Evolutionary conservation across 2,329 filamentous ascomycete species (phyloP), one percentile per base, ranked within the genome.

Genomic region (Exophiala lecanii-corni): DNA sequence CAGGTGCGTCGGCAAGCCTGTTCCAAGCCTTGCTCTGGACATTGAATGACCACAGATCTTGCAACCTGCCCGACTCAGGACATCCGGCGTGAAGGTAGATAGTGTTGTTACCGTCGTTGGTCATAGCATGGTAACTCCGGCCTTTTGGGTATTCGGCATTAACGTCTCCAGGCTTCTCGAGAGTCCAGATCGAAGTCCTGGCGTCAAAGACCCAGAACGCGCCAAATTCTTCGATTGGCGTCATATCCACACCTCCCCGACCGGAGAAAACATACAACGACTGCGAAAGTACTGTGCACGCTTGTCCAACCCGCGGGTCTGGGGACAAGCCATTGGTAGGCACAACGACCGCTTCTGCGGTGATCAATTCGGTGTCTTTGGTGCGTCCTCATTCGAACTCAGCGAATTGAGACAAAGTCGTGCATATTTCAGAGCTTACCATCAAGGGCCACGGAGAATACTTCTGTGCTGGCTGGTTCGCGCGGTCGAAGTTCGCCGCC

Each of bases 251-350:
- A 0, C 84, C 84, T 23, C 83, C 82, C 33, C 86, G 80, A 7
- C 89, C 88, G 36, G 86, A 88, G 63, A 89, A 94, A 31, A 94
- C 52, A 64, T 91, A 91, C 56, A 94, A 80, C 16, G 79, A 80
- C 33, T 75, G 74, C 45, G 81, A 74, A 45, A 92, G 76, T 1
- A 79, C 74, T 9, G 82, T 76, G 0, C 82, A 78, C 23, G 86
- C 82, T 53, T 87, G 78, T 15, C 88, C 88, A 2, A 89, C 78
- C 15, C 88, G 78, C 2, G 86, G 73, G 1, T 71, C 64, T 1
- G 87, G 86, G 1, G 49, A 84, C 71, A 7, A 56, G n/a, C n/a
- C n/a, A n/a, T n/a, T n/a, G n/a, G n/a, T n/a, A n/a, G n/a, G n/a
- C n/a, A n/a, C n/a, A n/a, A n/a, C n/a, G n/a, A n/a, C n/a, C n/a